Conservation (phyloP, 2,329 filamentous ascomycete species). For the Arthrobotrys iridis region DNA sequence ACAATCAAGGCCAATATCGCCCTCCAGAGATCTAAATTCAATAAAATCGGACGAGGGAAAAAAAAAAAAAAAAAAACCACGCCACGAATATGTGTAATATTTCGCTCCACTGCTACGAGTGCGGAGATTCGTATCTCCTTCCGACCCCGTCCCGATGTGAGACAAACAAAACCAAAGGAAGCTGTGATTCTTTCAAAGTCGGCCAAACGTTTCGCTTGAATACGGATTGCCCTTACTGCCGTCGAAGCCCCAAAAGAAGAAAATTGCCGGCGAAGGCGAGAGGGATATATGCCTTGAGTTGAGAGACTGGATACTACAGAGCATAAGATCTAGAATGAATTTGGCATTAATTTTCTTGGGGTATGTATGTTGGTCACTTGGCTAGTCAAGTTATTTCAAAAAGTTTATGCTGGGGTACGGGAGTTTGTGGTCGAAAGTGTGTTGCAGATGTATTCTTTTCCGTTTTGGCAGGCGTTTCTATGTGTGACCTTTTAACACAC, state of each 20-base stretch:
- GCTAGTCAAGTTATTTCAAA: too few relatives aligned
- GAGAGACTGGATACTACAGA: neutral
- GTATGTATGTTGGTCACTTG: neutral
- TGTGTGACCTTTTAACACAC: neutral
- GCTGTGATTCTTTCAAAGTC: slow-evolving; percentile 44
- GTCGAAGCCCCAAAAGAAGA: slow-evolving; percentile 41
- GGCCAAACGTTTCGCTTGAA: slow-evolving; percentile 40
- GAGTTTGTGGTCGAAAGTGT: slow-evolving; percentile 20
- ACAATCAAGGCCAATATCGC: neutral
- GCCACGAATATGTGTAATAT: slow-evolving; percentile 53
- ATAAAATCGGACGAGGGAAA: neutral
- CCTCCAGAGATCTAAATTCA: neutral
- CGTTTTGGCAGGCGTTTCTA: neutral
- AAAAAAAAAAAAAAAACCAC: neutral
- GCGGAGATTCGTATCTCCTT: slow-evolving; percentile 48
- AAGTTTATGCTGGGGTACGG: neutral
- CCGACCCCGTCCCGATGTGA: slow-evolving; percentile 38
- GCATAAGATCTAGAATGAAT: neutral
- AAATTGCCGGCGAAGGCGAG: slow-evolving; percentile 46
- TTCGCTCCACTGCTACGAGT: slow-evolving; percentile 48
- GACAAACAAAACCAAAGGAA: slow-evolving; percentile 28
- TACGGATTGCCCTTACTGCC: slow-evolving; percentile 50
- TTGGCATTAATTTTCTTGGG: neutral
- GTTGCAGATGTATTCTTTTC: slow-evolving; percentile 7
- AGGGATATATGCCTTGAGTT: slow-evolving; percentile 48